Conservation (phyloP, 306 rosid species). For the Malus sieversii region DNA sequence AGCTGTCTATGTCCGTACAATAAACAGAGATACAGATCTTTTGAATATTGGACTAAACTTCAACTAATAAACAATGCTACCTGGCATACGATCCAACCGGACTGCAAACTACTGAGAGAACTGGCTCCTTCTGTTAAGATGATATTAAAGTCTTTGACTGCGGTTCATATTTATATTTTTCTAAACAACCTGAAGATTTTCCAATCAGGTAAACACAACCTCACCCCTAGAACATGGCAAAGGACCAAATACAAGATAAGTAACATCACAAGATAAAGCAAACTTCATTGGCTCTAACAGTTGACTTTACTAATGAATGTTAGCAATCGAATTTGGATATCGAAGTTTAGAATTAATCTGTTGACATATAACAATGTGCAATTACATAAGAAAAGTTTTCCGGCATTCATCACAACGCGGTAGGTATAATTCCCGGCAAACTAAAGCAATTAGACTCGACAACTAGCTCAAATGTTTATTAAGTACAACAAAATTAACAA, state of each 20-base stretch:
- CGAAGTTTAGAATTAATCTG: neutral
- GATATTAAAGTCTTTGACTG: neutral
- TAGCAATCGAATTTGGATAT: neutral
- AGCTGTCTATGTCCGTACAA: neutral
- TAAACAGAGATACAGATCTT: neutral
- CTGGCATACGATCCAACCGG: neutral
- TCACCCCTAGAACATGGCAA: neutral
- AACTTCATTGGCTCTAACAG: neutral
- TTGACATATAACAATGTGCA: neutral
- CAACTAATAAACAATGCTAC: neutral
- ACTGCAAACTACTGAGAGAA: neutral
- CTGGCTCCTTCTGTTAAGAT: neutral
- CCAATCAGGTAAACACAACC: neutral
- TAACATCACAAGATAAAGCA: neutral
- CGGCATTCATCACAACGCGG: neutral
- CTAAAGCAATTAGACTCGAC: neutral
- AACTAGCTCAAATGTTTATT: constrained; percentile 2
- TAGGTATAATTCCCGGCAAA: neutral
- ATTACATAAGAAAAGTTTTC: neutral
- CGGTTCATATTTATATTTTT: neutral
- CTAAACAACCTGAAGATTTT: neutral
- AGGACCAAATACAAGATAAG: neutral
- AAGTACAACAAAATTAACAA: neutral
- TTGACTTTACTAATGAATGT: neutral
- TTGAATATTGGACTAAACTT: neutral